These are phyloP conservation scores for Bruguiera sexangula DNA, from an alignment of 345 rosid species.

Conservation along the genomic window DNA sequence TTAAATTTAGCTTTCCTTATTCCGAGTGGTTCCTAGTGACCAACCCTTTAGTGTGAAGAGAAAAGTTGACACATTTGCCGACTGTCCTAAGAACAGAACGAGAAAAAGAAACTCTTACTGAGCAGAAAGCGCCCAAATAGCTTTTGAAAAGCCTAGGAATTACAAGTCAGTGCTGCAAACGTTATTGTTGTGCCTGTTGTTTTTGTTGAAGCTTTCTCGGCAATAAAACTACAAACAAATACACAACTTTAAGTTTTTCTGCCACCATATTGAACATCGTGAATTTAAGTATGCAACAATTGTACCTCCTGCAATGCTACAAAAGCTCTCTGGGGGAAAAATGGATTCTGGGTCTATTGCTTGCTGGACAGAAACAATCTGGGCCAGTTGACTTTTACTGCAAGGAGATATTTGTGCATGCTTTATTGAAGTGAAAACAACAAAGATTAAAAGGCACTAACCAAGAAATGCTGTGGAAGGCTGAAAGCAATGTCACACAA, in stretches of 20 bases:
- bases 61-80: not conserved
- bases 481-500: not conserved
- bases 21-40: not conserved
- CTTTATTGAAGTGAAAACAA: not conserved
- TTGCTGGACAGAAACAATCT: conserved; percentile 45
- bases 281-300: not conserved
- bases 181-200: conserved; percentile 3
- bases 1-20: not conserved
- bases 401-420: not conserved
- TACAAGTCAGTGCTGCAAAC: not conserved
- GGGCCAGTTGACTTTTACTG: conserved; percentile 54
- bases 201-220: conserved; percentile 41
- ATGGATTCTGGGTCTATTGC: conserved; percentile 40
- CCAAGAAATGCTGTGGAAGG: not conserved
- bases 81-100: not conserved
- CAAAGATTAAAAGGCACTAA: not conserved
- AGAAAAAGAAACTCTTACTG: not conserved
- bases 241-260: conserved; percentile 9
- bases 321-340: conserved; percentile 51
- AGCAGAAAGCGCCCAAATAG: conserved; percentile 5
- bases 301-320: conserved; percentile 56
- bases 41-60: not conserved
- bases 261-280: not conserved
- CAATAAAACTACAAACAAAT: conserved; percentile 35
- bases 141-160: not conserved